Percentiles rank a stretch among this genome's conserved stretches.
These are phyloP conservation scores for Prunus padus DNA, from an alignment of 306 rosid genomes.

Conservation along the genomic window DNA sequence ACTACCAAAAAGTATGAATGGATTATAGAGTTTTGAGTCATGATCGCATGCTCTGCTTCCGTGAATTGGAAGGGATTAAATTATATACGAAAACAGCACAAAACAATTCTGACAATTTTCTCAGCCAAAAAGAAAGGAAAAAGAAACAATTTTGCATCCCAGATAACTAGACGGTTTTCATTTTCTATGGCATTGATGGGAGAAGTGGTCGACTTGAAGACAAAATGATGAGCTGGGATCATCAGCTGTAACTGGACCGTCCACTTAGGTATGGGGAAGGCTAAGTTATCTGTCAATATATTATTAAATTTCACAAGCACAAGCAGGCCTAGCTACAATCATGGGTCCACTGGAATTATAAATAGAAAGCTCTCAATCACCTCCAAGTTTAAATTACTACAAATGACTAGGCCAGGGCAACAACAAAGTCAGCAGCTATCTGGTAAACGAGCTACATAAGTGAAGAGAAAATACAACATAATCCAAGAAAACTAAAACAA, in stretches of 20 bases:
- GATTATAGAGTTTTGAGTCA: too few relatives aligned
- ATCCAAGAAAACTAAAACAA: slow-evolving; percentile 20
- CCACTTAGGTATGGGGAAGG: neutral
- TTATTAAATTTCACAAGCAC: neutral
- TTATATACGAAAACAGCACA: too few relatives aligned
- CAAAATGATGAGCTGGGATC: neutral
- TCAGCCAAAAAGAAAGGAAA: too few relatives aligned
- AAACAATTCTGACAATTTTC: neutral
- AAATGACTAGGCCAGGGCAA: slow-evolving; percentile 21
- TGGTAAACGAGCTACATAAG: slow-evolving; percentile 13
- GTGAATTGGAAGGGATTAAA: neutral
- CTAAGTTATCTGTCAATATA: neutral
- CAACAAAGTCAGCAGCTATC: slow-evolving; percentile 7
- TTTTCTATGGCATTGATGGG: neutral
- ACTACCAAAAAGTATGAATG: too few relatives aligned
- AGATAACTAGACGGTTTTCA: too few relatives aligned
- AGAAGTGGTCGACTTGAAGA: neutral
- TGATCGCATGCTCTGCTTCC: neutral
- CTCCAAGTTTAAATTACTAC: slow-evolving; percentile 4
- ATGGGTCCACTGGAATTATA: neutral
- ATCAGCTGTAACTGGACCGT: neutral
- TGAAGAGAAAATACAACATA: slow-evolving; percentile 22
- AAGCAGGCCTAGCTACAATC: neutral
- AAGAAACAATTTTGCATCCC: too few relatives aligned
- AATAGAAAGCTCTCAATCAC: neutral